A percentile compares a stretch with the other conserved stretches of the same genome.
phyloP scores from a whole-genome alignment of 2,329 filamentous ascomycete species.

The Phialemoniopsis sp. region DNA sequence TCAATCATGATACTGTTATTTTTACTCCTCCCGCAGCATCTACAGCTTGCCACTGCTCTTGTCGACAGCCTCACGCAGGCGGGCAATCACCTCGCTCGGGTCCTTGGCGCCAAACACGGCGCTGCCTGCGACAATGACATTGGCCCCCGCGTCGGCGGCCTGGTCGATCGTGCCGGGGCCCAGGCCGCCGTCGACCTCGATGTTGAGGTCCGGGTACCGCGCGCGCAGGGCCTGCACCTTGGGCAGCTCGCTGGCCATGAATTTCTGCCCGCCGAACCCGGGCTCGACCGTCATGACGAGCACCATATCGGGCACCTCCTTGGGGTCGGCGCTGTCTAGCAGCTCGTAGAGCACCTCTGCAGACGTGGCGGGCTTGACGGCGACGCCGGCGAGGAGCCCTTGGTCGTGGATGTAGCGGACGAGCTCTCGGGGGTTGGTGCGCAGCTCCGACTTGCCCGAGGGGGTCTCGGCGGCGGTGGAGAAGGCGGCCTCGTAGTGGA shows the following conservation, averaged over 20 bases:
- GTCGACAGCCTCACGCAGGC: constrained; percentile 76
- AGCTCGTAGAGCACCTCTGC: constrained; percentile 93
- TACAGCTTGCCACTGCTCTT: constrained; percentile 40
- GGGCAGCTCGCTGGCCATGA: constrained; percentile 93
- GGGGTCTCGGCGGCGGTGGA: constrained; percentile 82
- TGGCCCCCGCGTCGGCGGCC: constrained; percentile 91
- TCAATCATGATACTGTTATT: too few species aligned
- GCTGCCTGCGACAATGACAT: constrained; percentile 95
- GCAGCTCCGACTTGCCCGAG: constrained; percentile 60
- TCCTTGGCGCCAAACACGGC: constrained; percentile 93
- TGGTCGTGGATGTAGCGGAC: constrained; percentile 87
- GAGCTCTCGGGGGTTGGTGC: constrained; percentile 79
- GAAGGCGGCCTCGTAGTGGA: constrained; percentile 96
- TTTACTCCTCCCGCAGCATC: constrained; percentile 3
- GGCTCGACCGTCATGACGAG: constrained; percentile 98
- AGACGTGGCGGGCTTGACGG: constrained; percentile 87
- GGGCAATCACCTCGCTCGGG: constrained; percentile 79
- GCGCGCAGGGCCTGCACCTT: constrained; percentile 83
- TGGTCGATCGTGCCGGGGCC: constrained; percentile 87
- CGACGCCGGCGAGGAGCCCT: constrained; percentile 87
- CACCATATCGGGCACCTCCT: constrained; percentile 95
- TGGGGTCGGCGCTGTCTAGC: constrained; percentile 65
- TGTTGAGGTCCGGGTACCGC: constrained; percentile 88
- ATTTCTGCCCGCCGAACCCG: constrained; percentile 96
- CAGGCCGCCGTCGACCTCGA: constrained; percentile 90